phyloP scores from a whole-genome alignment of 73 alveolate genomes.

The Tetrahymena borealis region DNA sequence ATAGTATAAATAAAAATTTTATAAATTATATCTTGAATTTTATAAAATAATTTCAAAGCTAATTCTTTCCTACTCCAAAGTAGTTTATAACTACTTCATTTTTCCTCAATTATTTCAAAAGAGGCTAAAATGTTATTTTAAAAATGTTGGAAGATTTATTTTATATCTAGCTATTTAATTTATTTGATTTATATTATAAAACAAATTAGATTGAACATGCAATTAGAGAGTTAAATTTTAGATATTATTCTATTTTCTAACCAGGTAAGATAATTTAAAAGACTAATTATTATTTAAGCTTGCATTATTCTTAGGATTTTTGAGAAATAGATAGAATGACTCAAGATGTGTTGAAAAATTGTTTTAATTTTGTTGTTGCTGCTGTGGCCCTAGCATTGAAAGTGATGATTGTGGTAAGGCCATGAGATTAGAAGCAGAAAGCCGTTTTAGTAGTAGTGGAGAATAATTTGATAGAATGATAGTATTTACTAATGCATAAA shows the following conservation, averaged over 20 bases:
- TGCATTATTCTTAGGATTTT: too few species aligned
- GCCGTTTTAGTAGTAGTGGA: neutral
- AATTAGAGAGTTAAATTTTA: slow-evolving; percentile 1
- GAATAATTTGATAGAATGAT: neutral
- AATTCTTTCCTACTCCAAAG: too few species aligned
- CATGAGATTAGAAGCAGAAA: slow-evolving; percentile 33
- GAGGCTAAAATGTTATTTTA: too few species aligned
- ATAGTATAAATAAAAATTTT: too few species aligned
- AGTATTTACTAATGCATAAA: neutral
- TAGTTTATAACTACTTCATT: too few species aligned
- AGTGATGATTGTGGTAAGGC: slow-evolving; percentile 35
- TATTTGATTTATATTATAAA: neutral
- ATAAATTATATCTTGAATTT: too few species aligned
- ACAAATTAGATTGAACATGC: slow-evolving; percentile 7
- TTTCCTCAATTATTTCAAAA: too few species aligned
- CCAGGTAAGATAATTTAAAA: slow-evolving; percentile 8
- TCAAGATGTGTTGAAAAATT: neutral
- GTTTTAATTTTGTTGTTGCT: neutral
- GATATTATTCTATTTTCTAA: slow-evolving; percentile 6
- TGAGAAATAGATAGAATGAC: slow-evolving; percentile 28
- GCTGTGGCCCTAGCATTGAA: slow-evolving; percentile 20
- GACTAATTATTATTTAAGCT: neutral
- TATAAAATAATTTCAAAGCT: too few species aligned
- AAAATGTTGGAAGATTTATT: too few species aligned
- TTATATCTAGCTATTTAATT: too few species aligned